Evolutionary conservation across 257 asterid genomes (phyloP).

Genomic region (Euphrasia confusa): DNA sequence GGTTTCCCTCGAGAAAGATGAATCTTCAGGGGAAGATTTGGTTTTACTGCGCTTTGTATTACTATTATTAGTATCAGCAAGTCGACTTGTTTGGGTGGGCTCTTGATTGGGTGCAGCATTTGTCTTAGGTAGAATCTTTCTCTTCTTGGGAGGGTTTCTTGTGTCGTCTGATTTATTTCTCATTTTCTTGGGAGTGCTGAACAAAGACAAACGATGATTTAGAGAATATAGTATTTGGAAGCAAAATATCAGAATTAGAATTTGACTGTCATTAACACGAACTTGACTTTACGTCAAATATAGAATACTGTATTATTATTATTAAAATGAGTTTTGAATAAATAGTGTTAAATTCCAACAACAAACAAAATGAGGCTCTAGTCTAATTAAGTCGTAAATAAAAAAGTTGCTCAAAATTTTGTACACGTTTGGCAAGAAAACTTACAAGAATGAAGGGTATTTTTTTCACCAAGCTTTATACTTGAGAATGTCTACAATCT

Average conservation of each 20-base stretch:
- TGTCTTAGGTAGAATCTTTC: slow-evolving; percentile 17
- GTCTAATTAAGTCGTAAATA: no score
- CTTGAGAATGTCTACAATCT: neutral
- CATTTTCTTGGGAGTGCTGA: slow-evolving; percentile 18
- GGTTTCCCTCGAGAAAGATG: slow-evolving; percentile 15
- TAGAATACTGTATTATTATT: neutral
- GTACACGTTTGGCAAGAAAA: neutral
- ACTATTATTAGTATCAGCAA: neutral
- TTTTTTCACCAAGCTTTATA: neutral
- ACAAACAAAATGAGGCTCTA: no score
- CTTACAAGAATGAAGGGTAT: neutral
- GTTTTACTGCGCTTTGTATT: slow-evolving; percentile 18
- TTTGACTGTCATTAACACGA: slow-evolving; percentile 11
- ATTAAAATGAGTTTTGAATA: neutral
- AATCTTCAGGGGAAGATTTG: slow-evolving; percentile 18
- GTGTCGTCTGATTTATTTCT: slow-evolving; percentile 23
- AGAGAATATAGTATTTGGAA: slow-evolving; percentile 17
- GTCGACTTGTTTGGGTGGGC: slow-evolving; percentile 1
- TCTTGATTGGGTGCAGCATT: slow-evolving; percentile 11
- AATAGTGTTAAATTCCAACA: no score
- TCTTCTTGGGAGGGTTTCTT: slow-evolving; percentile 27
- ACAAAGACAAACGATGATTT: slow-evolving; percentile 22
- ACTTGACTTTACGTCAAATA: neutral
- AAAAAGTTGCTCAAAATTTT: neutral
- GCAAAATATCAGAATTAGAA: slow-evolving; percentile 23